These are phyloP conservation scores for Abrus precatorius DNA, from an alignment of 306 rosid species.

Conservation along the genomic window DNA sequence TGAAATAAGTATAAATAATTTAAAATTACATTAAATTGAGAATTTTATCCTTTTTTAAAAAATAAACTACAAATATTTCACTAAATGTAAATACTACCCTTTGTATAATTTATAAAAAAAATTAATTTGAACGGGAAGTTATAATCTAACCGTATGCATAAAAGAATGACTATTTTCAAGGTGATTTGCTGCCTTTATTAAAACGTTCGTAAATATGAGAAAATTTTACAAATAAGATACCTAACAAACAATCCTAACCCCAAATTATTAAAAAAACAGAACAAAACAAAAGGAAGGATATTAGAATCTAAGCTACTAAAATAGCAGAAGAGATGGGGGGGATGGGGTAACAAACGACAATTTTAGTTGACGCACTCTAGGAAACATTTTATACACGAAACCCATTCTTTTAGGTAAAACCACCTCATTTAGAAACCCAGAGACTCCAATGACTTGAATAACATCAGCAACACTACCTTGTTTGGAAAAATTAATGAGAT, in stretches of 20 bases:
- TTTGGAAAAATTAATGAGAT: conserved; percentile 47
- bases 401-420: conserved; percentile 46
- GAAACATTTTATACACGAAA: conserved; percentile 62
- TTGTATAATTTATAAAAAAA: neutral
- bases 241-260: conserved; percentile 52
- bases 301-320: conserved; percentile 26
- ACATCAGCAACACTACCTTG: conserved; percentile 60
- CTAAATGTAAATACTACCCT: neutral
- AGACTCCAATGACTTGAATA: conserved; percentile 45
- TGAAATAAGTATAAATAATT: neutral
- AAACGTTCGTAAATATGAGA: conserved; percentile 50
- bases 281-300: neutral
- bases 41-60: too few species aligned
- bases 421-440: conserved; percentile 41
- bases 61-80: neutral
- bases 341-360: conserved; percentile 41
- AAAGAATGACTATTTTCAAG: conserved; percentile 43
- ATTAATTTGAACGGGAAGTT: neutral
- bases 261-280: conserved; percentile 22
- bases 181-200: conserved; percentile 59
- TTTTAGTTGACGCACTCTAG: conserved; percentile 44
- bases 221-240: conserved; percentile 50
- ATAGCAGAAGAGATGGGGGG: neutral
- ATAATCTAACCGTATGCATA: neutral
- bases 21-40: neutral